These are phyloP conservation scores for Euptelea pleiosperma DNA, from an alignment of 164 flowering plant genomes.

Conservation along the genomic window DNA sequence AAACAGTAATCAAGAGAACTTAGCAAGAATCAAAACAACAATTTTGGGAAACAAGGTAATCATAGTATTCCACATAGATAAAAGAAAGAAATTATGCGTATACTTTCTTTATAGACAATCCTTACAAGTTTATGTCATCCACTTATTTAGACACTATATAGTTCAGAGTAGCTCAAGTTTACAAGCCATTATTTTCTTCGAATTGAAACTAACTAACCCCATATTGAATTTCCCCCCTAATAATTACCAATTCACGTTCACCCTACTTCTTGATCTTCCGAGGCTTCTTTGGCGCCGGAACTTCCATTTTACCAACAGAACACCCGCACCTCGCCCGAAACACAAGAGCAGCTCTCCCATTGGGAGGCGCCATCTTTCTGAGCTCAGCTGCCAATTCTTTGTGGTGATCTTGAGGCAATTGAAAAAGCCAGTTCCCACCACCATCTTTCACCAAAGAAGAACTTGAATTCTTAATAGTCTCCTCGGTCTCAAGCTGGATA, in stretches of 20 bases:
- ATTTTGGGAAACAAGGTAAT: conserved; percentile 1
- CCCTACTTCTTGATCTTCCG: conserved; percentile 68
- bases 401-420: conserved; percentile 65
- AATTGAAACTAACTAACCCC: too few species aligned
- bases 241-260: neutral
- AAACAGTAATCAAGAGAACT: neutral
- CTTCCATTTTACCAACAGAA: conserved; percentile 78
- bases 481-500: conserved; percentile 87
- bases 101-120: conserved; percentile 4
- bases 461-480: conserved; percentile 53
- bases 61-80: neutral
- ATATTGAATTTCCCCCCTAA: conserved; percentile 5
- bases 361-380: conserved; percentile 88
- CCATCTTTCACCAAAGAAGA: conserved; percentile 27
- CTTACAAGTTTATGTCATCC: conserved; percentile 15
- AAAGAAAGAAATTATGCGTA: neutral
- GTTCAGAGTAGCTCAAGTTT: conserved; percentile 8
- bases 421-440: conserved; percentile 47
- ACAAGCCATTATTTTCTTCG: too few species aligned
- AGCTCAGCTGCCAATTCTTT: conserved; percentile 76
- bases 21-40: neutral
- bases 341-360: conserved; percentile 83
- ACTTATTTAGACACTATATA: conserved; percentile 14
- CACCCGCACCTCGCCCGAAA: conserved; percentile 91
- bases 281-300: conserved; percentile 65